A percentile compares a stretch with the other conserved stretches of the same genome.
phyloP scores from a whole-genome alignment of 169 alveolate genomes.

The Plasmodium vivax region DNA sequence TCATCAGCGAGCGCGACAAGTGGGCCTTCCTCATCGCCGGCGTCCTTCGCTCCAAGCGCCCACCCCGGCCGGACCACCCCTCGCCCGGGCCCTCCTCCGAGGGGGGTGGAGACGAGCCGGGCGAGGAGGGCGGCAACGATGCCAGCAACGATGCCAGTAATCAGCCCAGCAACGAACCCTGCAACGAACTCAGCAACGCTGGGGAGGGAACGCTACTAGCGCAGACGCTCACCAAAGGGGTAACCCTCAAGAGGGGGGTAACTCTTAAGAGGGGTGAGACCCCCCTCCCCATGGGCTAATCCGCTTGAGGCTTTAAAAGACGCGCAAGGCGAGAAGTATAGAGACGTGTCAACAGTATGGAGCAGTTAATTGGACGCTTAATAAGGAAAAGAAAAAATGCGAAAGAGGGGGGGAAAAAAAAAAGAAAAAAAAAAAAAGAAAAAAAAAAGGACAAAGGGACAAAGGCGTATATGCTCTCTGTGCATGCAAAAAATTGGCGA shows the following conservation, averaged over 20 bases:
- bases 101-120: neutral
- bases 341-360: neutral
- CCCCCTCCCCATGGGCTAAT: neutral
- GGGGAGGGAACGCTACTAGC: neutral
- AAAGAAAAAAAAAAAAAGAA: conserved; percentile 11
- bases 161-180: neutral
- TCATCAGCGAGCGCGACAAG: conserved; percentile 7
- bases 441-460: neutral
- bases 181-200: neutral
- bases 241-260: too few relatives aligned
- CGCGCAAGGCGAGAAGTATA: neutral
- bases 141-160: neutral
- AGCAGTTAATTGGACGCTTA: conserved; percentile 29
- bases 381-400: neutral
- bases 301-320: neutral
- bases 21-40: neutral
- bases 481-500: neutral
- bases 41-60: neutral
- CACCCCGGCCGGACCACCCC: neutral
- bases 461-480: neutral
- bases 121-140: neutral
- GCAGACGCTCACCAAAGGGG: neutral
- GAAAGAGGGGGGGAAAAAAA: neutral
- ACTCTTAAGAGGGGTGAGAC: too few relatives aligned
- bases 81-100: neutral